Conservation (phyloP, 2,329 filamentous ascomycete genomes). For the Didymosphaeria variabile region DNA sequence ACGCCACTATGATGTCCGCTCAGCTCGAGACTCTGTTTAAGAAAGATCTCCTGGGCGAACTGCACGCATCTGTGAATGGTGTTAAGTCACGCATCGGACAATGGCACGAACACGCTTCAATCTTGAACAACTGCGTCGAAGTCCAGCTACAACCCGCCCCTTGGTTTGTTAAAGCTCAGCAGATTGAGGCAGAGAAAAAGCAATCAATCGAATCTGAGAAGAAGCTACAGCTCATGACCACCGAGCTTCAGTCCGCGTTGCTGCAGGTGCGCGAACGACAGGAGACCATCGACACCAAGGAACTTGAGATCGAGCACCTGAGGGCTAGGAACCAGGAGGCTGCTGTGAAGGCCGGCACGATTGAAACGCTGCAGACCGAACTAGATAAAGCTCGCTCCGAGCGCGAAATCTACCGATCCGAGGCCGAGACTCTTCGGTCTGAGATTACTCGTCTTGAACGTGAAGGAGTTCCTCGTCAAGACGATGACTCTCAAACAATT, state of each 20-base stretch:
- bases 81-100: slow-evolving; percentile 62
- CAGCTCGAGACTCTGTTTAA: slow-evolving; percentile 2
- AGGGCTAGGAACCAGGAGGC: slow-evolving; percentile 65
- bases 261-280: slow-evolving; percentile 74
- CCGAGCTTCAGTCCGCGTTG: slow-evolving; percentile 80
- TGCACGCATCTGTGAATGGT: slow-evolving; percentile 19
- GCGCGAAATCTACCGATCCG: slow-evolving; percentile 28
- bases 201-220: slow-evolving; percentile 85
- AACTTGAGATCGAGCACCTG: slow-evolving; percentile 87
- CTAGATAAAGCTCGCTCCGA: slow-evolving; percentile 31
- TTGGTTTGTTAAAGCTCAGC: slow-evolving; percentile 83
- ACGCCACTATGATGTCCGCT: background rate
- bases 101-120: slow-evolving; percentile 68
- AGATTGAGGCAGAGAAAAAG: slow-evolving; percentile 82
- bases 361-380: slow-evolving; percentile 33
- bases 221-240: slow-evolving; percentile 80
- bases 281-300: slow-evolving; percentile 70
- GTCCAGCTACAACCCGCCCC: slow-evolving; percentile 78
- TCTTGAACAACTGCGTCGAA: slow-evolving; percentile 56
- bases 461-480: background rate
- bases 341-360: slow-evolving; percentile 32
- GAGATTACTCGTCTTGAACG: slow-evolving; percentile 29
- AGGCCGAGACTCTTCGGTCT: slow-evolving; percentile 26
- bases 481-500: background rate
- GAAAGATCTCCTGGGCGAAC: slow-evolving; percentile 17